Conservation (phyloP, 2,329 filamentous ascomycete genomes). For the Tolypocladium nubicola region DNA sequence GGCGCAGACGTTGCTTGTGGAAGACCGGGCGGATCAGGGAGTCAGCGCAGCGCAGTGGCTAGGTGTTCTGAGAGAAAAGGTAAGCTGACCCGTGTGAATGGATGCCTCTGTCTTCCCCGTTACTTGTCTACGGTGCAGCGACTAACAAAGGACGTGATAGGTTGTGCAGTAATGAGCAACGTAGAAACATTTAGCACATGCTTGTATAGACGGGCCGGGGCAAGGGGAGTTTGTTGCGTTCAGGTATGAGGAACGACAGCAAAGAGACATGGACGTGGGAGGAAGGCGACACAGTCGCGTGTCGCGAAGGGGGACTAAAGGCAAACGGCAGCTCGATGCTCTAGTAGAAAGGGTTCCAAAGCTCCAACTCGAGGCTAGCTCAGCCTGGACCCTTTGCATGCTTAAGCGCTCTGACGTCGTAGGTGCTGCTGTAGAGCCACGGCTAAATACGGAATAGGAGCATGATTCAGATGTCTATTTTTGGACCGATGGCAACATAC, state of each 20-base stretch:
- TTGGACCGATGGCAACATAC: neutral
- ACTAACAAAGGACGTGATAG: neutral
- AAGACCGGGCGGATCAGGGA: constrained; percentile 89
- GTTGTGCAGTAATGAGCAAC: constrained; percentile 1
- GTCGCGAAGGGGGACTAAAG: neutral
- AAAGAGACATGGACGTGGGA: neutral
- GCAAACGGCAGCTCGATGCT: neutral
- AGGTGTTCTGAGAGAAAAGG: constrained; percentile 88
- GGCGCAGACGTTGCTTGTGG: constrained; percentile 91
- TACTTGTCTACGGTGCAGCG: neutral
- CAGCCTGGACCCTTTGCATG: neutral
- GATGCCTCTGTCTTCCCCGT: neutral
- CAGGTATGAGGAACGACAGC: neutral
- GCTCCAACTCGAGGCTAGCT: neutral
- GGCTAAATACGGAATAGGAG: neutral
- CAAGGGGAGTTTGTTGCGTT: neutral
- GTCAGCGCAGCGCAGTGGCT: constrained; percentile 92
- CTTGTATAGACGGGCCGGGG: constrained; percentile 1
- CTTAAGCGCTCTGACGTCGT: no score
- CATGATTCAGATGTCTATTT: neutral
- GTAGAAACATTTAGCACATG: neutral
- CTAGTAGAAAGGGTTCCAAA: neutral
- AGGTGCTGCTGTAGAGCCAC: neutral
- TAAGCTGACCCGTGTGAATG: constrained; percentile 26
- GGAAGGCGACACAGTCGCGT: neutral